phyloP scores from a whole-genome alignment of 306 rosid species.

The Vigna reflexopilosa region DNA sequence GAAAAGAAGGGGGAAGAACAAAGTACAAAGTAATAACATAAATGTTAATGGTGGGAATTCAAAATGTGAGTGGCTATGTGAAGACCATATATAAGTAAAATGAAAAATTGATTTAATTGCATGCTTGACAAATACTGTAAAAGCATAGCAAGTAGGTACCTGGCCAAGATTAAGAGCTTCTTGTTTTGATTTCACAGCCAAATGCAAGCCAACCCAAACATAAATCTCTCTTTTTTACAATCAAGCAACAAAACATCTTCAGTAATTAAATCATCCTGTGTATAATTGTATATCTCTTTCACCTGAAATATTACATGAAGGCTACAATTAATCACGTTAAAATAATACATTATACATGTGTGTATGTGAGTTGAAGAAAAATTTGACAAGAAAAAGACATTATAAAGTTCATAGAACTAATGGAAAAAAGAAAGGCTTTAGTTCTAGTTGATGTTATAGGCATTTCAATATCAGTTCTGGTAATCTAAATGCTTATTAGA shows the following conservation, averaged over 20 bases:
- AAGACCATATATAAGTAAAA: not conserved
- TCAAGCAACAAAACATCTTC: constrained; percentile 88
- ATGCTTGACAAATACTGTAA: not conserved
- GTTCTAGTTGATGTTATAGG: constrained; percentile 14
- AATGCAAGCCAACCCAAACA: constrained; percentile 89
- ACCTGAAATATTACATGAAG: constrained; percentile 65
- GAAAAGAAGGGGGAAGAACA: not conserved
- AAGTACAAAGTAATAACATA: constrained; percentile 14
- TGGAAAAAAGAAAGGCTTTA: not conserved
- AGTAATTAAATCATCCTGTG: constrained; percentile 91
- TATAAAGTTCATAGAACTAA: constrained; percentile 10
- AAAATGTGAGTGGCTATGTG: not conserved
- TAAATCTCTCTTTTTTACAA: constrained; percentile 80
- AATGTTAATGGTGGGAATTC: not conserved
- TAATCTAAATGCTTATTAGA: constrained; percentile 7
- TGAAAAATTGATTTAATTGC: not conserved
- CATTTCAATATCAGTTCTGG: constrained; percentile 23
- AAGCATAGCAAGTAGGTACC: constrained; percentile 49
- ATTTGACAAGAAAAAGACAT: not conserved
- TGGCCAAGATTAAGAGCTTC: constrained; percentile 82
- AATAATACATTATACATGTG: not conserved
- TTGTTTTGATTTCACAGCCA: constrained; percentile 73
- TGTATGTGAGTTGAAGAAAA: not conserved
- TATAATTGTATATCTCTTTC: constrained; percentile 87
- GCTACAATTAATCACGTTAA: constrained; percentile 32